These are phyloP conservation scores for Peronospora destructor DNA, from an alignment of 352 stramenopile species.

Conservation along the genomic window DNA sequence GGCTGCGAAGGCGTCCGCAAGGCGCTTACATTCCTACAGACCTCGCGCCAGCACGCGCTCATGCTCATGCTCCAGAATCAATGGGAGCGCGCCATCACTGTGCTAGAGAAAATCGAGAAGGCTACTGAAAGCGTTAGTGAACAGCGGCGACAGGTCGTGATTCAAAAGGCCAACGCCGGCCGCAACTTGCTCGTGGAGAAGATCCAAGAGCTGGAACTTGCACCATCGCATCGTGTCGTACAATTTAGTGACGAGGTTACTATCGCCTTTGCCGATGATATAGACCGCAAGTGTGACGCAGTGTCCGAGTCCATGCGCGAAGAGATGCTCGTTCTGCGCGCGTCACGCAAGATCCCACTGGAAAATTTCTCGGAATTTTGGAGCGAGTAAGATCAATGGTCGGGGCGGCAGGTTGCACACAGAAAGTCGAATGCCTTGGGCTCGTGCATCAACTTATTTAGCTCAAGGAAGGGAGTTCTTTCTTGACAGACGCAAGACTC, in stretches of 20 bases:
- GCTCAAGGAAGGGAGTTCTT: not conserved
- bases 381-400: constrained; percentile 25
- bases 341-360: constrained; percentile 57
- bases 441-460: not conserved
- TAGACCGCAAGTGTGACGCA: constrained; percentile 49
- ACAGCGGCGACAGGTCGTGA: constrained; percentile 58
- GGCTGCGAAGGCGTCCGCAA: constrained; percentile 61
- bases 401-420: not conserved
- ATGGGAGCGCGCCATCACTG: constrained; percentile 62
- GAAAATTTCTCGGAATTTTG: constrained; percentile 79
- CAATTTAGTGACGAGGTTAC: constrained; percentile 54
- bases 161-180: constrained; percentile 49
- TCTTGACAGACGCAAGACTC: not conserved
- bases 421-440: not conserved
- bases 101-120: constrained; percentile 71
- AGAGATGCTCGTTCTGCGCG: constrained; percentile 75
- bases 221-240: constrained; percentile 25
- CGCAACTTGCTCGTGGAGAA: constrained; percentile 28
- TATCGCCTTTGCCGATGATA: constrained; percentile 46
- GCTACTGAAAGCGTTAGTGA: constrained; percentile 58
- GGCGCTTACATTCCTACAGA: constrained; percentile 56
- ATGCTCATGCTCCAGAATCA: constrained; percentile 74
- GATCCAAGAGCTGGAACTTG: constrained; percentile 31
- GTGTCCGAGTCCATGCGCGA: constrained; percentile 49
- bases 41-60: constrained; percentile 63